phyloP scores from a whole-genome alignment of 2,329 filamentous ascomycete species.

The Pseudogymnoascus sp. region DNA sequence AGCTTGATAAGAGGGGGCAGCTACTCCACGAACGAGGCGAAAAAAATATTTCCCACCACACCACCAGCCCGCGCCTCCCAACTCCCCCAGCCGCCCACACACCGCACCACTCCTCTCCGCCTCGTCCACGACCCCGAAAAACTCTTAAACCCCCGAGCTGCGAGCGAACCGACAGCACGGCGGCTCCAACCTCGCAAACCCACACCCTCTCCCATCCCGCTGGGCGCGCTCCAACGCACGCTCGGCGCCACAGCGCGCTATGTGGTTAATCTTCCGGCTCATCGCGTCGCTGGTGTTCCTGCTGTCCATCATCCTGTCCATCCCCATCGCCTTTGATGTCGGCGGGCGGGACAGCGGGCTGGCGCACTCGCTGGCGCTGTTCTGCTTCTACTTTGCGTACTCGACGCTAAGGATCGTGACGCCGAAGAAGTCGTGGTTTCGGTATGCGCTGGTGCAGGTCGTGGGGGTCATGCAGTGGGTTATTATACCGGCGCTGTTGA shows the following conservation, averaged over 20 bases:
- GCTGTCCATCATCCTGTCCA: slow-evolving; percentile 85
- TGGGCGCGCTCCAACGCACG: slow-evolving; percentile 38
- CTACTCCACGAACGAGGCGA: not conserved
- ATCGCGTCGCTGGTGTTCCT: slow-evolving; percentile 79
- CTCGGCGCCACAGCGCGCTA: slow-evolving; percentile 45
- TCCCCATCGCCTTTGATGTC: slow-evolving; percentile 96
- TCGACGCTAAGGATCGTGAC: slow-evolving; percentile 74
- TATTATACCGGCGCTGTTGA: slow-evolving; percentile 75
- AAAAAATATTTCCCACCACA: not conserved
- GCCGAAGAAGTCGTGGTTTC: slow-evolving; percentile 67
- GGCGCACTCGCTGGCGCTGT: slow-evolving; percentile 84
- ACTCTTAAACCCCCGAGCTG: not conserved
- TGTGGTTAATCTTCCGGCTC: slow-evolving; percentile 72
- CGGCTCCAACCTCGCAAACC: not conserved
- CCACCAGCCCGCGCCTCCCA: not conserved
- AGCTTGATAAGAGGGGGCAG: slow-evolving; percentile 6
- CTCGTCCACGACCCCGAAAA: not conserved
- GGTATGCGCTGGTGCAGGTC: slow-evolving; percentile 61
- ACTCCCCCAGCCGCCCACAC: not conserved
- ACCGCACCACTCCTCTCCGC: not conserved
- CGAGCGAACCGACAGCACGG: not conserved
- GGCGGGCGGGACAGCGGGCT: slow-evolving; percentile 90
- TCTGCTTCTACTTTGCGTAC: slow-evolving; percentile 84
- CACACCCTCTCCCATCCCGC: slow-evolving; percentile 16
- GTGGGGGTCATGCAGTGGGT: slow-evolving; percentile 78